These are phyloP conservation scores for Ormosia emarginata DNA, from an alignment of 306 rosid genomes.

Conservation along the genomic window DNA sequence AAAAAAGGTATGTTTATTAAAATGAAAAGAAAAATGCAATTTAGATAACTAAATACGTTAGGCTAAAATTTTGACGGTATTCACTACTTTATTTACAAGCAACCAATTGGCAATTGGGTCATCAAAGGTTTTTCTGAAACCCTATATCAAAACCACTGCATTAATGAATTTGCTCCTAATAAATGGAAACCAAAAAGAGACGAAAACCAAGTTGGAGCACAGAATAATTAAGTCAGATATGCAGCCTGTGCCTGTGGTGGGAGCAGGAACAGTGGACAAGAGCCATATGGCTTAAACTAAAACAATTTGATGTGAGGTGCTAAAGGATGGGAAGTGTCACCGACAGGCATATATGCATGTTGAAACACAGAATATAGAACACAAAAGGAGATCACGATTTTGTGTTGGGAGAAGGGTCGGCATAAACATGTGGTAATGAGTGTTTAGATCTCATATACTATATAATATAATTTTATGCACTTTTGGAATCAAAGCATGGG, in stretches of 20 bases:
- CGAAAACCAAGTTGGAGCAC: not conserved
- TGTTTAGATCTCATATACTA: not conserved
- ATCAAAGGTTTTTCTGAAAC: too few species aligned
- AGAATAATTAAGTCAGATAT: not conserved
- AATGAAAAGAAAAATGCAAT: too few species aligned
- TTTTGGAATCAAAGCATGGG: not conserved
- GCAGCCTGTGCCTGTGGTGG: slow-evolving; percentile 19
- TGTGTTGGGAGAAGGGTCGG: slow-evolving; percentile 19
- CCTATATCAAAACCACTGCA: not conserved
- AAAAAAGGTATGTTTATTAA: too few species aligned
- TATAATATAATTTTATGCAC: not conserved
- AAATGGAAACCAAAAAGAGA: too few species aligned
- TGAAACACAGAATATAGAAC: not conserved
- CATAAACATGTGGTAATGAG: slow-evolving; percentile 23
- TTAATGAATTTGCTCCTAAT: not conserved
- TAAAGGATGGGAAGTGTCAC: slow-evolving; percentile 8
- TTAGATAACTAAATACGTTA: too few species aligned
- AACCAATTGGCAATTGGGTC: not conserved
- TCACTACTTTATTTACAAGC: not conserved
- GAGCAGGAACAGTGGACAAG: slow-evolving; percentile 8
- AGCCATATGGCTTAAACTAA: not conserved
- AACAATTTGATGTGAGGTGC: not conserved
- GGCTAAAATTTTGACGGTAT: too few species aligned
- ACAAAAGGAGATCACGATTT: slow-evolving; percentile 1
- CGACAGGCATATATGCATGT: slow-evolving; percentile 6